Percentiles rank a stretch among this genome's conserved stretches.
phyloP scores from a whole-genome alignment of 495 filamentous ascomycete species.

The Coniosporium apollinis region DNA sequence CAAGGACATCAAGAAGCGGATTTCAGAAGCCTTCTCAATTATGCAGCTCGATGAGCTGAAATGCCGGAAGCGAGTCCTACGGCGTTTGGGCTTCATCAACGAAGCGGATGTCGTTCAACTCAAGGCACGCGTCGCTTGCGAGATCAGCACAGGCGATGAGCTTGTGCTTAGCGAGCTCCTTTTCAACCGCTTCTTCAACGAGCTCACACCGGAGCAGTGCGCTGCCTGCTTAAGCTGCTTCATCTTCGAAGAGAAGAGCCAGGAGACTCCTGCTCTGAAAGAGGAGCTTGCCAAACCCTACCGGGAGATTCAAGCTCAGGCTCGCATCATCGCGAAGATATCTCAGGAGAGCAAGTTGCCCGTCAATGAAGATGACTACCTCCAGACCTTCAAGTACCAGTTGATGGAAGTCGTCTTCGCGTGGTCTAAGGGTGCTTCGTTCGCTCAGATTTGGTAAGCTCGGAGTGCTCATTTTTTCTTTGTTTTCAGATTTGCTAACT shows the following conservation, averaged over 20 bases:
- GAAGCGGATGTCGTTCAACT: constrained; percentile 85
- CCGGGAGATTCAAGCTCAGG: constrained; percentile 69
- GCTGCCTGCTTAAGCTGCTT: constrained; percentile 80
- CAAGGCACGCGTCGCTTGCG: constrained; percentile 91
- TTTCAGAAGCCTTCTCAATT: constrained; percentile 62
- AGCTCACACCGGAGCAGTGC: constrained; percentile 69
- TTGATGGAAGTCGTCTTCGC: constrained; percentile 92
- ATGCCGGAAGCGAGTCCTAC: constrained; percentile 86
- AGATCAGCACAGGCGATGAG: constrained; percentile 89
- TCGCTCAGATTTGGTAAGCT: constrained; percentile 87
- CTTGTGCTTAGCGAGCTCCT: constrained; percentile 80
- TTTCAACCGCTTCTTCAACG: constrained; percentile 97
- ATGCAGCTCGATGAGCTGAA: constrained; percentile 93
- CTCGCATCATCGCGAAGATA: constrained; percentile 74
- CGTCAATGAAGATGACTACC: constrained; percentile 83
- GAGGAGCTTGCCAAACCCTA: constrained; percentile 77
- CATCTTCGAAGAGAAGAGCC: constrained; percentile 89
- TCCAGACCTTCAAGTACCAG: constrained; percentile 71
- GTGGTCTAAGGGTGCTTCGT: constrained; percentile 83
- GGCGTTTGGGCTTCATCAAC: constrained; percentile 89
- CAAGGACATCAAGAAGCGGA: constrained; percentile 74
- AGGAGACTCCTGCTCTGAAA: constrained; percentile 47
- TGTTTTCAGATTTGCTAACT: constrained; percentile 1
- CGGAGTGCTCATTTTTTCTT: neutral
- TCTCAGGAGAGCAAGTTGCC: constrained; percentile 82